Evolutionary conservation across 1,139 yeast genomes (phyloP), one percentile per base, ranked within the genome.

Genomic region (Kodamaea sp.): DNA sequence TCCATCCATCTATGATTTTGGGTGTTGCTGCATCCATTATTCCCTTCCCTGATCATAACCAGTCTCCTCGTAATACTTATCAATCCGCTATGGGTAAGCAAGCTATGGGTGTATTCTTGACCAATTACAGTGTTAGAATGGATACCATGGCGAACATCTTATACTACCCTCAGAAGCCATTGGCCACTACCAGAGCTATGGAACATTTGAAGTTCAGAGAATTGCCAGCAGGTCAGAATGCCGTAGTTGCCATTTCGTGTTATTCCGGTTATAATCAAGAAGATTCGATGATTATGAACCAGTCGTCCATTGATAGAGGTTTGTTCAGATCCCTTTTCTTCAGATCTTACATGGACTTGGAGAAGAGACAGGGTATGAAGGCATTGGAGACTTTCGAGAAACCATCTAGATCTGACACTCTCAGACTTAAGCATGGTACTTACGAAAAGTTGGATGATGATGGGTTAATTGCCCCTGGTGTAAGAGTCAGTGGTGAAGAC

Each of bases 21-120:
- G 99, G 99, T 61, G 96, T 92, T 48, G 96, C 97, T 31, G 99
- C 99, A 7, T 87, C 96, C 26, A 90, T 92, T 60, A 92, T 92
- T 75, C 99, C 99, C 16, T 92, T 92, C 86, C 99, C 99, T 11
- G 98, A 92, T 67, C 99, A 92, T 66, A 92, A 92, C 61, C 98
- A 92, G 69, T 89, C 97, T 4, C 98, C 98, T 31, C 83, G 98
- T 76, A 92, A 92, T 60, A 92, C 98, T 0, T 92, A 92, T 68
- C 98, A 92, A 69, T 92, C 97, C 77, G 98, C 98, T 59, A 92
- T 92, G 98, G 98, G 98, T 80, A 92, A 92, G 70, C 99, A 92
- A 70, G 99, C 99, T 41, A 92, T 92, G 98, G 99, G 99, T 59
- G 98, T 94, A n/a, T 90, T 88, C 63, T 75, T 92, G 55, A 92